Evolutionary conservation across 495 filamentous ascomycete genomes (phyloP).

Genomic region (Penicillium arizonense): DNA sequence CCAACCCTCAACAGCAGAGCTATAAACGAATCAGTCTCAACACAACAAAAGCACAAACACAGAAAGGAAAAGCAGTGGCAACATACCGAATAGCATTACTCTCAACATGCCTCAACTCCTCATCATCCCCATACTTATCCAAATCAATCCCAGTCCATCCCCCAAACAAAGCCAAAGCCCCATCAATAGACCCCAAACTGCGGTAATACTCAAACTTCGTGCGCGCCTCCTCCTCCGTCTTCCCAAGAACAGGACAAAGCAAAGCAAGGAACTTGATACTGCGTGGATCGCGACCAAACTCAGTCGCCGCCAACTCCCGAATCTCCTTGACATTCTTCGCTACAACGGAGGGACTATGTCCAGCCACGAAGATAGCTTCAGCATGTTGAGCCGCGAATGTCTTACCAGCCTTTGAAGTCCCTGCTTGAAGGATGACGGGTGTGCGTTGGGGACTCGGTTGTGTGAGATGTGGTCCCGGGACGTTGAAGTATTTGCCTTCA

Average conservation of each 20-base stretch:
- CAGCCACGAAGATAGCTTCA: conserved; percentile 52
- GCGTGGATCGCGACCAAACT: conserved; percentile 46
- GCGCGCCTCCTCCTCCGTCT: conserved; percentile 53
- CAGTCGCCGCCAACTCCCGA: conserved; percentile 39
- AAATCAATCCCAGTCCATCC: conserved; percentile 60
- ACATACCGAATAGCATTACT: conserved; percentile 61
- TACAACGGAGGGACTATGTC: conserved; percentile 46
- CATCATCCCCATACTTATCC: conserved; percentile 50
- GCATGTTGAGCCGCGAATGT: conserved; percentile 61
- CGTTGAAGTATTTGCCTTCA: conserved; percentile 60
- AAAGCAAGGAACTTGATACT: conserved; percentile 55
- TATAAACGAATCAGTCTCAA: conserved; percentile 13
- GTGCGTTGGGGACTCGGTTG: conserved; percentile 66
- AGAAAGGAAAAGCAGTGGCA: background rate
- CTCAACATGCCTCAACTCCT: conserved; percentile 57
- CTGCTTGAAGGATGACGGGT: conserved; percentile 64
- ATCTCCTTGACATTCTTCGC: conserved; percentile 52
- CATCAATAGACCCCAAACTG: conserved; percentile 50
- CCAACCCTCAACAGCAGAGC: conserved; percentile 48
- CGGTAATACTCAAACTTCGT: conserved; percentile 51
- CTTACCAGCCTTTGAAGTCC: conserved; percentile 61
- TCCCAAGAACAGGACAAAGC: conserved; percentile 50
- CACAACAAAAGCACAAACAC: too few species aligned
- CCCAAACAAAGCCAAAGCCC: conserved; percentile 55
- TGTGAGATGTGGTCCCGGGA: conserved; percentile 63